A percentile compares a stretch with the other conserved stretches of the same genome.
Conservation (phyloP, 1,139 yeast genomes). For the Kodamaea derodonti region DNA sequence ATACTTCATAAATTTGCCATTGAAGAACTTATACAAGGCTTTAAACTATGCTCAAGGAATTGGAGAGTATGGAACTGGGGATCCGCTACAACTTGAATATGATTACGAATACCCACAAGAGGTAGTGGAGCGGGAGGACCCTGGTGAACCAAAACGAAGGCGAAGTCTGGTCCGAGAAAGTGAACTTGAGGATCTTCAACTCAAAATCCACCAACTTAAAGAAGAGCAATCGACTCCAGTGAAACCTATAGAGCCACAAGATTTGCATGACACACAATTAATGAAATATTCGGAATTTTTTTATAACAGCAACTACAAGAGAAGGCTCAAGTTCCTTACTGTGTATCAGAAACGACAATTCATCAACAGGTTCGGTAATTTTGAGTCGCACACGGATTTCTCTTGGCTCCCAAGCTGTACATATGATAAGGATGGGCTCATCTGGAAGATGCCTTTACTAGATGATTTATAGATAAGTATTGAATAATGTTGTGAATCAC, state of each 20-base stretch:
- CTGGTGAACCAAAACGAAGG: not conserved
- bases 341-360: slow-evolving; percentile 46
- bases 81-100: slow-evolving; percentile 23
- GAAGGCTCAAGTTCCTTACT: slow-evolving; percentile 46
- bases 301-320: slow-evolving; percentile 30
- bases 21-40: slow-evolving; percentile 42
- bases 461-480: slow-evolving; percentile 32
- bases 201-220: not conserved
- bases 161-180: slow-evolving; percentile 6
- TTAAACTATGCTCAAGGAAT: slow-evolving; percentile 34
- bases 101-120: slow-evolving; percentile 20
- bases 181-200: slow-evolving; percentile 10
- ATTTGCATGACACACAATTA: not conserved
- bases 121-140: slow-evolving; percentile 1
- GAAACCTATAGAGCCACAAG: not conserved
- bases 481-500: no score
- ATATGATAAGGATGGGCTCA: slow-evolving; percentile 42
- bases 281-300: slow-evolving; percentile 13
- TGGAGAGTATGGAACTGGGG: slow-evolving; percentile 29
- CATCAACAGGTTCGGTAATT: slow-evolving; percentile 43
- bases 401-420: slow-evolving; percentile 18
- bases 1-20: slow-evolving; percentile 39
- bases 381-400: slow-evolving; percentile 31
- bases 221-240: not conserved
- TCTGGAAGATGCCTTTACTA: slow-evolving; percentile 51